These are phyloP conservation scores for Eutreptiella sp. DNA, from an alignment of 208 protist genomes.

Conservation along the genomic window DNA sequence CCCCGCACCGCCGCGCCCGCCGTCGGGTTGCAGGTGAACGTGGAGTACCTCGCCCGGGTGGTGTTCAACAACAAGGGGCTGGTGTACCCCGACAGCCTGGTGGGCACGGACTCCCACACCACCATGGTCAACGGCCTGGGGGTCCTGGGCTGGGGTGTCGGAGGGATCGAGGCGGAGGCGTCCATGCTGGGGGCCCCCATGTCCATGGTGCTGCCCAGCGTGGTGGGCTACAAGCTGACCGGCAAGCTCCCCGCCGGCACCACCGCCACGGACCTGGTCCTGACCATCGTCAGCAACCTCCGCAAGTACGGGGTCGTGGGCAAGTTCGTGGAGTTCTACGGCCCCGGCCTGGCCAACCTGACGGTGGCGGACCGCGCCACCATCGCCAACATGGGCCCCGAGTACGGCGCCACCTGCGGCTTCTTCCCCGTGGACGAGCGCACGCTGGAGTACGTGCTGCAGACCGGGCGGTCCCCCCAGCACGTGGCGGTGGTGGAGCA, in stretches of 20 bases:
- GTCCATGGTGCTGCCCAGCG: conserved; percentile 86
- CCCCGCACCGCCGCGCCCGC: too few species aligned
- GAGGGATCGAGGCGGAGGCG: conserved; percentile 92
- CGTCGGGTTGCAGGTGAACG: too few species aligned
- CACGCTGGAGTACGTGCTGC: conserved; percentile 81
- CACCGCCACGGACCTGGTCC: conserved; percentile 92
- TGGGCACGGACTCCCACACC: conserved; percentile 92
- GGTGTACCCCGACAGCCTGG: conserved; percentile 92
- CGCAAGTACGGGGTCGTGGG: conserved; percentile 88
- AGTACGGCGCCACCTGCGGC: conserved; percentile 89
- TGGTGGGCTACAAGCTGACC: conserved; percentile 88
- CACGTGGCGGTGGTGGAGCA: conserved; percentile 75
- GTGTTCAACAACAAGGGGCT: conserved; percentile 82
- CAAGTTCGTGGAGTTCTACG: conserved; percentile 96
- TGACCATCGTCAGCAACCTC: conserved; percentile 82
- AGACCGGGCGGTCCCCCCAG: conserved; percentile 65
- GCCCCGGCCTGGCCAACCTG: conserved; percentile 72
- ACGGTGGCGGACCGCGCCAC: conserved; percentile 87
- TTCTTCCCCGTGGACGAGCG: conserved; percentile 91
- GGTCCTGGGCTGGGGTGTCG: conserved; percentile 90
- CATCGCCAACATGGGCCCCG: conserved; percentile 93
- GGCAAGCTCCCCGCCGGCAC: conserved; percentile 75
- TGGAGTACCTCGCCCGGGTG: conserved; percentile 89
- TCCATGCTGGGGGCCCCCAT: conserved; percentile 91
- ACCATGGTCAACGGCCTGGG: conserved; percentile 95